Conservation (phyloP, 768 basidiomycete genomes). For the Strobilomyces dryophilus region DNA sequence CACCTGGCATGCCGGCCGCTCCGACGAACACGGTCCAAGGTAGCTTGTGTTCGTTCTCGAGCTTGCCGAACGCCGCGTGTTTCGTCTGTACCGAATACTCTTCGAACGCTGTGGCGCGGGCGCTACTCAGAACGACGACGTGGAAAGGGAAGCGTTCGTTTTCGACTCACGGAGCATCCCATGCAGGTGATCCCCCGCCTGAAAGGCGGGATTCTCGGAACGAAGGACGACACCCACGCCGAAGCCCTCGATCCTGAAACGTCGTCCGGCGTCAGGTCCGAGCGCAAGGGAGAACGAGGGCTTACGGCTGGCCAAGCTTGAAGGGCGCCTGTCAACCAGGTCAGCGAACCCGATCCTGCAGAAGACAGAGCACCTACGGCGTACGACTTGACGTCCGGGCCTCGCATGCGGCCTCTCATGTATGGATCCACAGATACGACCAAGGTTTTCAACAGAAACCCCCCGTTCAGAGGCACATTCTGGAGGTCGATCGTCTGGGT, state of each 20-base stretch:
- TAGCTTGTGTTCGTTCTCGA: not conserved
- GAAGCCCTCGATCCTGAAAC: not conserved
- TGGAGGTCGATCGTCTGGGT: slow-evolving; percentile 1
- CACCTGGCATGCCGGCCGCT: slow-evolving; percentile 3
- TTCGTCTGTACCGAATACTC: slow-evolving; percentile 1
- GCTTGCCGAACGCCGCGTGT: not conserved
- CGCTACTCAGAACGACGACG: not conserved
- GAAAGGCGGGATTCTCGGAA: slow-evolving; percentile 2
- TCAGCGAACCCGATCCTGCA: not conserved
- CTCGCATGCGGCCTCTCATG: slow-evolving; percentile 6
- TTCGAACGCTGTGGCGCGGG: not conserved
- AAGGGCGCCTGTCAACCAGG: not conserved
- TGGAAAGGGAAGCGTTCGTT: not conserved
- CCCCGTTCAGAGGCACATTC: not conserved
- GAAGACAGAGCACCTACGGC: not conserved
- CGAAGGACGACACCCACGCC: not conserved
- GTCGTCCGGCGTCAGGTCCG: not conserved
- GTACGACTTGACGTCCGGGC: not conserved
- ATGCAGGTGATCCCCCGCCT: slow-evolving; percentile 3
- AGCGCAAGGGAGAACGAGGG: too few species aligned
- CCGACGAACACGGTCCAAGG: slow-evolving; percentile 4
- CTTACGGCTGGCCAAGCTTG: not conserved
- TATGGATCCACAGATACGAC: not conserved
- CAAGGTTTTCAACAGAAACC: slow-evolving; percentile 6
- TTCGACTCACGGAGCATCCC: not conserved